Conservation (phyloP, 345 rosid species). For the rapeseed (Brassica napus) region DNA sequence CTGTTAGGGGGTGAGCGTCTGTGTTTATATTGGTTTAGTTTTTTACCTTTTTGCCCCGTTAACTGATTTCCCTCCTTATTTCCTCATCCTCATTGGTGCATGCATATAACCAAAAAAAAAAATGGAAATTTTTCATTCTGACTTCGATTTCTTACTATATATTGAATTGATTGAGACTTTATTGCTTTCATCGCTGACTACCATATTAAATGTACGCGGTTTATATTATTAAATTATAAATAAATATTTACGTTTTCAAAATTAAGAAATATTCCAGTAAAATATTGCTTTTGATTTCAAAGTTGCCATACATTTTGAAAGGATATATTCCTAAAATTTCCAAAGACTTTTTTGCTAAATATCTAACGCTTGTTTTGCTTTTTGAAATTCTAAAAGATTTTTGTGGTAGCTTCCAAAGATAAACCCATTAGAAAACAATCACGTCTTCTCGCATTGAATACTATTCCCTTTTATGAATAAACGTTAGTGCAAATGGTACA, state of each 20-base stretch:
- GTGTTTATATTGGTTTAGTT: not conserved
- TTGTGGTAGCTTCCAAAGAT: not conserved
- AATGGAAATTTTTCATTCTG: not conserved
- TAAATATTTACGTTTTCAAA: not conserved
- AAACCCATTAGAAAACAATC: not conserved
- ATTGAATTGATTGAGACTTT: not conserved
- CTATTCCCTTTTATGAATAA: not conserved
- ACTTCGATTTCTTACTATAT: not conserved
- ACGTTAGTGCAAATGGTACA: not conserved
- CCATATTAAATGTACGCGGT: constrained; percentile 2
- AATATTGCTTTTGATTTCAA: not conserved
- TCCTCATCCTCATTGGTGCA: not conserved
- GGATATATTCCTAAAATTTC: not conserved
- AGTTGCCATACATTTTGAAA: not conserved
- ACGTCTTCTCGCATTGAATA: not conserved
- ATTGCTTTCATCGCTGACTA: not conserved
- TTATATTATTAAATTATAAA: not conserved
- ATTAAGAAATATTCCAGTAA: not conserved
- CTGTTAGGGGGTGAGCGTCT: not conserved
- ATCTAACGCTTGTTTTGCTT: not conserved
- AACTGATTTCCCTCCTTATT: constrained; percentile 19
- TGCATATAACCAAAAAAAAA: not conserved
- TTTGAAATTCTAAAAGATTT: not conserved
- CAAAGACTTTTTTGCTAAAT: not conserved
- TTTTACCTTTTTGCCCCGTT: constrained; percentile 15